Percentiles rank a stretch among this genome's conserved stretches.
phyloP scores from a whole-genome alignment of 2,329 filamentous ascomycete species.

The Neonectria neomacrospora region DNA sequence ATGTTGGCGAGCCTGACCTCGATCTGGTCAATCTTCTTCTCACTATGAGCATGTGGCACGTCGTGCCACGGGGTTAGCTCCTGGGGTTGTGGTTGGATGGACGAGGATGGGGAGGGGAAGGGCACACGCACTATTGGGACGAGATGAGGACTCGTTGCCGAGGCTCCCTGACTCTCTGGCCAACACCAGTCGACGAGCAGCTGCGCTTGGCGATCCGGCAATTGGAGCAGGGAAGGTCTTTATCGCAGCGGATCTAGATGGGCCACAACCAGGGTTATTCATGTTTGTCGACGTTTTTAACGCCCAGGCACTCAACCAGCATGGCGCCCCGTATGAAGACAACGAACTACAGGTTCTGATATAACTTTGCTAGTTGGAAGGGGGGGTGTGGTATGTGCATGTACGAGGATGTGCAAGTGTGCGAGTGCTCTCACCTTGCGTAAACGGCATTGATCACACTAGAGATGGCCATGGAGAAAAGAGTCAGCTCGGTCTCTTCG shows the following conservation, averaged over 20 bases:
- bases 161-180: constrained; percentile 65
- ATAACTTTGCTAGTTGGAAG: background rate
- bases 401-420: constrained; percentile 1
- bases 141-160: constrained; percentile 69
- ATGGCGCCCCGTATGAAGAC: constrained; percentile 2
- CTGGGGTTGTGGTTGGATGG: constrained; percentile 11
- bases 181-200: constrained; percentile 65
- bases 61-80: constrained; percentile 5
- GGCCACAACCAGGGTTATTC: constrained; percentile 32
- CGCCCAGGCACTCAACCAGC: background rate
- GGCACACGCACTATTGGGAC: constrained; percentile 66
- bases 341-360: constrained; percentile 11
- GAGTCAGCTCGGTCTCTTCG: background rate
- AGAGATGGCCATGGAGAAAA: constrained; percentile 8
- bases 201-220: constrained; percentile 63
- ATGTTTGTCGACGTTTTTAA: constrained; percentile 15
- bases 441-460: constrained; percentile 60
- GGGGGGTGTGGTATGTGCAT: background rate
- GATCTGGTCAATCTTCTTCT: constrained; percentile 64
- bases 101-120: constrained; percentile 6
- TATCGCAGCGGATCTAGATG: constrained; percentile 67
- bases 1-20: constrained; percentile 58
- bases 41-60: constrained; percentile 49
- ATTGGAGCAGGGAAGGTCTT: constrained; percentile 67
- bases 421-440: constrained; percentile 52